These are phyloP conservation scores for Urochloa ruziziensis DNA, from an alignment of 176 grass and related monocot genomes.

Conservation along the genomic window DNA sequence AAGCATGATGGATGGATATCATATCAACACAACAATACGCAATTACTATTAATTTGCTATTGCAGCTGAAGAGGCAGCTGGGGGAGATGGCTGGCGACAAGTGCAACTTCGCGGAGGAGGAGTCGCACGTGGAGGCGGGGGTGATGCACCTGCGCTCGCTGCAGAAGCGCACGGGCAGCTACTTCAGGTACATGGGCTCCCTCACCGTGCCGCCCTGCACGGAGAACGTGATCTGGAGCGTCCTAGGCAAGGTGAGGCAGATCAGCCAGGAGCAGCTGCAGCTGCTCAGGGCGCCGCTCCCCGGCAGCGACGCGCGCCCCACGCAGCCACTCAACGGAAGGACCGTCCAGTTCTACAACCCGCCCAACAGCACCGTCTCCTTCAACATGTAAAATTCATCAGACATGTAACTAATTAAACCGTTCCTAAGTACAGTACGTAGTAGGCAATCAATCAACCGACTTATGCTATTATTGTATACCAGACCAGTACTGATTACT, in stretches of 20 bases:
- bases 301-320: constrained; percentile 29
- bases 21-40: too few relatives aligned
- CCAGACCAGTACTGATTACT: too few relatives aligned
- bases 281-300: constrained; percentile 33
- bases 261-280: constrained; percentile 54
- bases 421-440: too few relatives aligned
- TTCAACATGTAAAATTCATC: not conserved
- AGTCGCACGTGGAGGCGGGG: not conserved
- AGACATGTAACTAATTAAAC: too few relatives aligned
- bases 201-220: constrained; percentile 82
- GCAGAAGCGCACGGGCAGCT: constrained; percentile 49
- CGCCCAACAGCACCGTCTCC: constrained; percentile 20
- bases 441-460: too few relatives aligned
- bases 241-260: constrained; percentile 70
- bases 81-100: not conserved
- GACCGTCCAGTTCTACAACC: constrained; percentile 50
- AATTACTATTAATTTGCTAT: too few relatives aligned
- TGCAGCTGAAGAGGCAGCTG: constrained; percentile 46
- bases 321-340: constrained; percentile 60
- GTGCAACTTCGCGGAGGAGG: constrained; percentile 39
- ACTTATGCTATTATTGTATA: too few relatives aligned
- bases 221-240: constrained; percentile 66
- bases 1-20: too few relatives aligned
- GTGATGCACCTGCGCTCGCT: constrained; percentile 34
- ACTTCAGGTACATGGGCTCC: constrained; percentile 77